Conservation (phyloP, 495 filamentous ascomycete species). For the Collariella sp. region DNA sequence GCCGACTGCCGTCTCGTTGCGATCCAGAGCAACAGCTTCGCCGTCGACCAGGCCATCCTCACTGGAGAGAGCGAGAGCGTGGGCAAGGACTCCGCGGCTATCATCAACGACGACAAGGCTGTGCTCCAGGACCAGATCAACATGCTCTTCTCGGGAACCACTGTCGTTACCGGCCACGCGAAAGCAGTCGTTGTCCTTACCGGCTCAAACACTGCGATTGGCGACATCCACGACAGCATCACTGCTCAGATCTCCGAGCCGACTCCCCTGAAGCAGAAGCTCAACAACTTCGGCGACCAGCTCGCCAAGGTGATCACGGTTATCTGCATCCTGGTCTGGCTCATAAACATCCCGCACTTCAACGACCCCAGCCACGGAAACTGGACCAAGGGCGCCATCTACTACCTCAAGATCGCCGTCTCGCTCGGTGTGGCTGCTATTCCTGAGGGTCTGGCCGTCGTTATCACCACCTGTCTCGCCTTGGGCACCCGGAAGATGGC, state of each 20-base stretch:
- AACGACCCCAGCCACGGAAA: constrained; percentile 85
- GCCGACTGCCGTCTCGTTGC: constrained; percentile 87
- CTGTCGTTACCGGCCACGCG: constrained; percentile 89
- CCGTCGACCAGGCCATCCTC: constrained; percentile 92
- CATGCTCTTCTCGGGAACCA: constrained; percentile 97
- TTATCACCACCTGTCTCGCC: constrained; percentile 94
- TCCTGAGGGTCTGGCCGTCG: constrained; percentile 92
- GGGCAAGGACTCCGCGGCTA: constrained; percentile 60
- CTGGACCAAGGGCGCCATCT: constrained; percentile 97
- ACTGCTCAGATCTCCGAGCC: constrained; percentile 96
- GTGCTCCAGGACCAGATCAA: constrained; percentile 98
- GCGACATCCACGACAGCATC: constrained; percentile 98
- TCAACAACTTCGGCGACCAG: constrained; percentile 96
- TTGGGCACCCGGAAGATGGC: constrained; percentile 97
- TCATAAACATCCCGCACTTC: constrained; percentile 97
- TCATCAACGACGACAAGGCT: constrained; percentile 67
- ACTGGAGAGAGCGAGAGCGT: constrained; percentile 99
- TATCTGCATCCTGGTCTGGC: constrained; percentile 93
- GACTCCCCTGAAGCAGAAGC: constrained; percentile 94
- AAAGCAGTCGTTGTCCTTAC: constrained; percentile 89
- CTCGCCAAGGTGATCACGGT: constrained; percentile 96
- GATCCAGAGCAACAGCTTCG: constrained; percentile 95
- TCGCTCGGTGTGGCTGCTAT: constrained; percentile 97
- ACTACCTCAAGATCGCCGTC: constrained; percentile 99
- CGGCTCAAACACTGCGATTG: constrained; percentile 86